A percentile compares a stretch with the other conserved stretches of the same genome.
These are phyloP conservation scores for Leishmania turanica DNA, from an alignment of 208 protist species.

Conservation along the genomic window DNA sequence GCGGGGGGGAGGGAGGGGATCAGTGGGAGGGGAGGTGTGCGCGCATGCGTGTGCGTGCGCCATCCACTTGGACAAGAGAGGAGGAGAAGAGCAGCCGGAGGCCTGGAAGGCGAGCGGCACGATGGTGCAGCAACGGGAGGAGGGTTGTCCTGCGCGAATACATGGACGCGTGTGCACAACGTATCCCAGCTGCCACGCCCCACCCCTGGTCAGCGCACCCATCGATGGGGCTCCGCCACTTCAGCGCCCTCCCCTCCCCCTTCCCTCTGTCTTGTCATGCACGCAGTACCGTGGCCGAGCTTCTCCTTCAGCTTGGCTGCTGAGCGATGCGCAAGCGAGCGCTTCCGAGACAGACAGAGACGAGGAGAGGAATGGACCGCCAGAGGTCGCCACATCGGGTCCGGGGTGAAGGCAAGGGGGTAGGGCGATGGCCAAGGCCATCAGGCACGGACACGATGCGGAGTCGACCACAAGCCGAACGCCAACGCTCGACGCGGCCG, in stretches of 20 bases:
- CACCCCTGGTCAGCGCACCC: not conserved
- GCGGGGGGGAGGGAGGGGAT: not conserved
- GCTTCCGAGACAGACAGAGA: too few relatives aligned
- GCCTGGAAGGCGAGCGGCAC: not conserved
- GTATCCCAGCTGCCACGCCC: not conserved
- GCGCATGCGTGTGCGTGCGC: not conserved
- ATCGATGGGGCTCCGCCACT: too few relatives aligned
- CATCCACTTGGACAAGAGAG: too few relatives aligned
- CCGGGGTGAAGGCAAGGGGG: not conserved
- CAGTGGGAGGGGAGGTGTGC: not conserved
- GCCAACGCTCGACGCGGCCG: not conserved
- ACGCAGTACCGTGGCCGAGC: not conserved
- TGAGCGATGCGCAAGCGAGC: not conserved
- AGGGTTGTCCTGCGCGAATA: too few relatives aligned
- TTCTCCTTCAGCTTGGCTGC: not conserved
- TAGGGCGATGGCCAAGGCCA: not conserved
- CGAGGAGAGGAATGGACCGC: too few relatives aligned
- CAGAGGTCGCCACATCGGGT: not conserved
- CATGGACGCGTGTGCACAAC: not conserved
- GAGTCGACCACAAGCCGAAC: not conserved
- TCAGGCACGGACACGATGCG: not conserved
- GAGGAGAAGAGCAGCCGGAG: not conserved
- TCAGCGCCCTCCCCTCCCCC: not conserved
- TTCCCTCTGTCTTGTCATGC: not conserved
- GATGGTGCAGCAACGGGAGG: too few relatives aligned